Evolutionary conservation across 1,139 yeast species (phyloP).

Genomic region (Debaryomyces sp.): DNA sequence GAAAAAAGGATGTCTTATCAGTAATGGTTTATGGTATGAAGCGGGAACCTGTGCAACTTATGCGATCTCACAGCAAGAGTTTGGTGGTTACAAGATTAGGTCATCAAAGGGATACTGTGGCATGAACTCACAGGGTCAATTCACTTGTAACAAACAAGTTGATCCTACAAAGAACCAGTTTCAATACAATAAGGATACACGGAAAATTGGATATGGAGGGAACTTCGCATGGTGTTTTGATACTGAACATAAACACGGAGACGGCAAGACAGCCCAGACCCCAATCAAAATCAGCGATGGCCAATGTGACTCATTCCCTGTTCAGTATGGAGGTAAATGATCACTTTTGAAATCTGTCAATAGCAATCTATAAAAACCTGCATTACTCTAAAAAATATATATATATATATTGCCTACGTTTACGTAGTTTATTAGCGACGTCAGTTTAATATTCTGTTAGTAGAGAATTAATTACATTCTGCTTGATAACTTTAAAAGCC

Average conservation of each 20-base stretch:
- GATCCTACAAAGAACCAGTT: conserved; percentile 52
- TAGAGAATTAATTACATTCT: neutral
- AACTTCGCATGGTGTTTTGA: conserved; percentile 63
- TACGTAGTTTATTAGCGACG: neutral
- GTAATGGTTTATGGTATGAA: conserved; percentile 82
- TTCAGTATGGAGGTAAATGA: conserved; percentile 2
- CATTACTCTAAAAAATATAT: neutral
- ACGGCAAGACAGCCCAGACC: conserved; percentile 55
- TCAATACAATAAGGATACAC: conserved; percentile 48
- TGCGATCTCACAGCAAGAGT: conserved; percentile 51
- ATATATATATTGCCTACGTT: neutral
- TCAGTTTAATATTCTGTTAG: neutral
- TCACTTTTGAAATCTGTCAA: neutral
- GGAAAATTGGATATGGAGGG: conserved; percentile 65
- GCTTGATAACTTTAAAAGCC: neutral
- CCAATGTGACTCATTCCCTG: conserved; percentile 31
- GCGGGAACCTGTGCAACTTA: conserved; percentile 88
- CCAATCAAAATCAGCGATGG: conserved; percentile 53
- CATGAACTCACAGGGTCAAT: conserved; percentile 36
- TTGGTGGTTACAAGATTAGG: conserved; percentile 70
- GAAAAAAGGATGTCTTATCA: conserved; percentile 76
- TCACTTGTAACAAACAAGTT: conserved; percentile 35
- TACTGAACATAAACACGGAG: conserved; percentile 38
- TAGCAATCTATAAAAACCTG: neutral
- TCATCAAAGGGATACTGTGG: conserved; percentile 80